Evolutionary conservation across 108 stramenopile genomes (phyloP), one percentile per base, ranked within the genome.

Genomic region (Chaetoceros tenuissimus): DNA sequence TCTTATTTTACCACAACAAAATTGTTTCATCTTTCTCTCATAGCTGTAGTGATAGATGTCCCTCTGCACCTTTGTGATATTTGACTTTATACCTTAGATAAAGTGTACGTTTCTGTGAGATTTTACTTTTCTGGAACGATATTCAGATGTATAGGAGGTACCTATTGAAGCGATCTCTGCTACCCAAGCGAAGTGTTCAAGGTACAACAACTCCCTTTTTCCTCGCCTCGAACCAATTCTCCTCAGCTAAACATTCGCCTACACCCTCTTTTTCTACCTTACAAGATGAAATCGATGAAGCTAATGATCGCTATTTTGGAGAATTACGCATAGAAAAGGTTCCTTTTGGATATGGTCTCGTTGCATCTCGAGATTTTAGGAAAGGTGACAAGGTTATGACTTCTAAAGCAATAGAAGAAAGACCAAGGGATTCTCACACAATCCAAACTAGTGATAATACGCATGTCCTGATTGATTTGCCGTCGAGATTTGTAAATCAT

Each of bases 401-500:
- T 56, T n/a, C 45, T 61, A 53, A 49, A 20, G 25, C 21, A 45
- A 3, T 24, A 27, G n/a, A n/a, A n/a, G n/a, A n/a, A n/a, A n/a
- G n/a, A n/a, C n/a, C n/a, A 46, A 57, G 55, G 24, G 53, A 68
- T 57, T 64, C 74, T 13, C 74, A 80, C 49, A 59, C 71, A 2
- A 60, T 80, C 29, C 78, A 80, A 53, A 70, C 48, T 1, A 60
- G 43, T 51, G 70, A 61, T 60, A 46, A 69, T 24, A 49, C 57
- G 29, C 78, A 80, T 46, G 69, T 73, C 2, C 24, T 72, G 30
- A 74, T 83, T 65, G 72, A 83, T 62, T 24, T 79, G 13, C 81
- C 81, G 27, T 73, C 75, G 1, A 62, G 59, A 27, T 67, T 79
- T 26, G 57, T 83, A 40, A 83, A 83, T 59, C 81, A 83, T 48